Base-by-base conservation (phyloP, 1,284 basidiomycete species). In the Rhizoctonia solani region DNA sequence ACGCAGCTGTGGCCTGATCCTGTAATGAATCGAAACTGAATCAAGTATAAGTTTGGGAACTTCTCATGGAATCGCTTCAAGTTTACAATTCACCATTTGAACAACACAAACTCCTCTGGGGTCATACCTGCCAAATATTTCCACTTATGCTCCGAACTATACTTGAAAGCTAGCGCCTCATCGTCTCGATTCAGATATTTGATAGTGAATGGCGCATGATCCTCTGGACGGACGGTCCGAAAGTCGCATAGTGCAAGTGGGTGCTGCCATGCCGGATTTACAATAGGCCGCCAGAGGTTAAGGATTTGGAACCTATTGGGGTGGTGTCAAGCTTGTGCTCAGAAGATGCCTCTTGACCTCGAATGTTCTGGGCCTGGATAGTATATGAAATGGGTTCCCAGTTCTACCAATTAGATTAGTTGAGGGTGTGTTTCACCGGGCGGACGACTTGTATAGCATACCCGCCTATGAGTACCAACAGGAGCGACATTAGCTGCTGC, bases 261-360 rank as follows among this genome's bases (percentile, higher is more conserved):
- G 77, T 78, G 81, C 72, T 88, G 87, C 39, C 77, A 74, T 8
- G 85, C 77, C 2, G 82, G 74, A 68, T 82, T 76, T 8, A 75
- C 71, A 68, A 89, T 85, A 0, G 87, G 87, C 6, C 87, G 77
- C 88, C 88, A 90, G 67, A 89, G 81, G 76, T 89, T 90, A 76
- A 90, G 83, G 61, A 89, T 84, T 74, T 89, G 87, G 77, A 83
- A 85, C 23, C 84, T 82, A 25, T 77, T 75, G 55, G 77, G 3
- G 83, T 75, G 2, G 75, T 81, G 69, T 87, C 86, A 21, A 87
- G 79, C 1, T 78, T 76, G 29, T 79, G 78, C 0, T 75, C 72
- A 58, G 78, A n/a, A 4, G 54, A 39, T 11, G 16, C 73, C 72
- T 86, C 82, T 68, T 81, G 82, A 2, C 84, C 85, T 19, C 86